Conservation (phyloP, 139 green algal species). For the Zygnema cylindricum region DNA sequence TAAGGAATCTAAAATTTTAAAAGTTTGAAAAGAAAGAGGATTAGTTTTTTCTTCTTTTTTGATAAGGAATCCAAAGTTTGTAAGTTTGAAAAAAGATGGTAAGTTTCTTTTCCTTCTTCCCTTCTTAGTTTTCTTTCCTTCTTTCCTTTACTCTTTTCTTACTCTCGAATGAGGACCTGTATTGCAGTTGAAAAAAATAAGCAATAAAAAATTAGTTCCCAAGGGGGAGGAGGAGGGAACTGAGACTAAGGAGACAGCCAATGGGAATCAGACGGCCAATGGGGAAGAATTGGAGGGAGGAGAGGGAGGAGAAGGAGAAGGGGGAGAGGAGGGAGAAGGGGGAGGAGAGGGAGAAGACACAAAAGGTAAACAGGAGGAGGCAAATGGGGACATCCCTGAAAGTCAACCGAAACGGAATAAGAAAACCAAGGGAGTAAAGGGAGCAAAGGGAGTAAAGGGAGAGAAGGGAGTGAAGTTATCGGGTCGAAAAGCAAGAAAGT, state of each 20-base stretch:
- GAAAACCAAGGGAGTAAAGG: slow-evolving; percentile 18
- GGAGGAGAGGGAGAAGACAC: slow-evolving; percentile 16
- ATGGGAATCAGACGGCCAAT: slow-evolving; percentile 34
- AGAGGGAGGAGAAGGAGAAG: slow-evolving; percentile 49
- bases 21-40: neutral
- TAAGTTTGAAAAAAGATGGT: too few species aligned
- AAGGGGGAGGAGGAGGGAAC: slow-evolving; percentile 43
- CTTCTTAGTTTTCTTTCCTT: neutral
- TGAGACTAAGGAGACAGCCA: slow-evolving; percentile 49
- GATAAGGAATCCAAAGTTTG: neutral
- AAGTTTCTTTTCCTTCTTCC: neutral
- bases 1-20: neutral
- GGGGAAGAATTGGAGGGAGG: slow-evolving; percentile 21
- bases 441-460: neutral
- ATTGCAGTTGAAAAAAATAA: slow-evolving; percentile 92
- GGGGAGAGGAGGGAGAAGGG: slow-evolving; percentile 26
- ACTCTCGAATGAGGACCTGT: too few species aligned
- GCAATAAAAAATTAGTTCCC: slow-evolving; percentile 72
- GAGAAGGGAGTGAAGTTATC: slow-evolving; percentile 35
- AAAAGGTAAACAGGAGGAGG: slow-evolving; percentile 21
- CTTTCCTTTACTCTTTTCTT: neutral
- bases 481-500: slow-evolving; percentile 38
- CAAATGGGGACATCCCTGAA: slow-evolving; percentile 21
- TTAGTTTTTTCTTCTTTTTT: neutral
- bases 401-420: slow-evolving; percentile 14